A percentile compares a stretch with the other conserved stretches of the same genome.
Evolutionary conservation across 1,284 basidiomycete species (phyloP).

Genomic region (Veloboletus limbatus): DNA sequence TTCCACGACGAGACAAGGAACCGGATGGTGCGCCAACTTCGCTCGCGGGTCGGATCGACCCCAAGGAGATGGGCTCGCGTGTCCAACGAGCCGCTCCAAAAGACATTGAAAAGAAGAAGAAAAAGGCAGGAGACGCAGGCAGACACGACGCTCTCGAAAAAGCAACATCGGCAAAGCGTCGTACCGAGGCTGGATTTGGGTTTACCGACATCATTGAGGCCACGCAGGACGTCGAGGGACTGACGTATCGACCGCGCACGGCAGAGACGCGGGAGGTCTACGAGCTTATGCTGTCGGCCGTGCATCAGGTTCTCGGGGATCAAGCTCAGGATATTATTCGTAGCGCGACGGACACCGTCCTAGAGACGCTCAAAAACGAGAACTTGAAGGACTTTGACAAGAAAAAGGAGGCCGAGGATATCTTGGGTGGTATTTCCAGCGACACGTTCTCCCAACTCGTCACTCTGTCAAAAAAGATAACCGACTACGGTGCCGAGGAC

Average conservation of each 20-base stretch:
- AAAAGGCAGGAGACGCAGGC: slow-evolving; percentile 53
- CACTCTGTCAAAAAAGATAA: slow-evolving; percentile 91
- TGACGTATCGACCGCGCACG: slow-evolving; percentile 90
- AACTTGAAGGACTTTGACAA: slow-evolving; percentile 95
- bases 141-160: slow-evolving; percentile 57
- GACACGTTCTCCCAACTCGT: slow-evolving; percentile 87
- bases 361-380: slow-evolving; percentile 91
- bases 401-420: slow-evolving; percentile 89
- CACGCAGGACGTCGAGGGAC: slow-evolving; percentile 89
- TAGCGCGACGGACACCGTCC: slow-evolving; percentile 87
- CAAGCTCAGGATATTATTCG: slow-evolving; percentile 95
- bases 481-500: slow-evolving; percentile 91
- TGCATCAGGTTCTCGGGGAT: slow-evolving; percentile 86
- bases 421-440: slow-evolving; percentile 68
- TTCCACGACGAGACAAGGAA: slow-evolving; percentile 86
- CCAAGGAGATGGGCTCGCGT: slow-evolving; percentile 91
- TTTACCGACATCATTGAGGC: slow-evolving; percentile 91
- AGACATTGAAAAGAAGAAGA: slow-evolving; percentile 96
- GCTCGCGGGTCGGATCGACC: slow-evolving; percentile 88
- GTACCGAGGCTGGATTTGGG: slow-evolving; percentile 59
- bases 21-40: slow-evolving; percentile 95
- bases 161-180: slow-evolving; percentile 49
- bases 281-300: slow-evolving; percentile 84
- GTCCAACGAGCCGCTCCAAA: slow-evolving; percentile 83
- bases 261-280: slow-evolving; percentile 94